These are phyloP conservation scores for Ophiostoma sp. DNA, from an alignment of 2,329 filamentous ascomycete genomes.

Conservation along the genomic window DNA sequence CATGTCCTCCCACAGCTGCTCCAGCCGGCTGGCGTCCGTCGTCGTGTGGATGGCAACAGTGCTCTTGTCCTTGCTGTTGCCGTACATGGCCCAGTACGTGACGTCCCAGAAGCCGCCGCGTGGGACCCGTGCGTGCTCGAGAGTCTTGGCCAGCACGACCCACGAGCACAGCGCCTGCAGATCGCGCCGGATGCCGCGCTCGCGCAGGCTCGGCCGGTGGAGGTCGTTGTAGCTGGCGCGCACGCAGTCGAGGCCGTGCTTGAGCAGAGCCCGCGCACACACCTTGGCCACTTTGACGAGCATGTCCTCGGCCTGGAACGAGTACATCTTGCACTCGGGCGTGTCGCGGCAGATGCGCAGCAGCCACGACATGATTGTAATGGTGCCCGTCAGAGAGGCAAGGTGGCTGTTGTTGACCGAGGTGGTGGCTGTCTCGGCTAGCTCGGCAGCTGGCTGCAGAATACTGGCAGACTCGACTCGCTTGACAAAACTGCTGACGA, in stretches of 20 bases:
- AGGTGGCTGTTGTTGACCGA: slow-evolving; percentile 26
- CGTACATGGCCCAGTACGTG: slow-evolving; percentile 40
- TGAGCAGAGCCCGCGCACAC: slow-evolving; percentile 40
- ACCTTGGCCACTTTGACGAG: slow-evolving; percentile 41
- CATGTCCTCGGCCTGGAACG: slow-evolving; percentile 46
- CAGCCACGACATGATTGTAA: slow-evolving; percentile 38
- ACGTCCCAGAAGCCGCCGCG: slow-evolving; percentile 58
- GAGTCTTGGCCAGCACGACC: slow-evolving; percentile 52
- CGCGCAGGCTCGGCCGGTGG: slow-evolving; percentile 41
- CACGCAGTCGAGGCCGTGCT: slow-evolving; percentile 41
- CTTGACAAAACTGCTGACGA: slow-evolving; percentile 39
- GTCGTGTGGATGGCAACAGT: slow-evolving; percentile 30
- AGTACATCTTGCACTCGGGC: slow-evolving; percentile 33
- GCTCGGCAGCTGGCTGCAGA: neutral
- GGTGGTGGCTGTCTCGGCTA: neutral
- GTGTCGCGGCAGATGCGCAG: slow-evolving; percentile 42
- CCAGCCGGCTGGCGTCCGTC: slow-evolving; percentile 45
- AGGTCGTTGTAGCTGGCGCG: slow-evolving; percentile 46
- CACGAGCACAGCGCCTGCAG: slow-evolving; percentile 48
- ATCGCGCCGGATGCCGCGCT: slow-evolving; percentile 49
- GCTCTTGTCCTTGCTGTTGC: slow-evolving; percentile 27
- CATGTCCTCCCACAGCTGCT: slow-evolving; percentile 53
- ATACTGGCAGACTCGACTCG: slow-evolving; percentile 30
- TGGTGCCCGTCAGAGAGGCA: slow-evolving; percentile 34
- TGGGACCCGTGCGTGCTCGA: slow-evolving; percentile 48